Evolutionary conservation across 1,139 yeast species (phyloP).

Genomic region (Saccharomyces hybrid): DNA sequence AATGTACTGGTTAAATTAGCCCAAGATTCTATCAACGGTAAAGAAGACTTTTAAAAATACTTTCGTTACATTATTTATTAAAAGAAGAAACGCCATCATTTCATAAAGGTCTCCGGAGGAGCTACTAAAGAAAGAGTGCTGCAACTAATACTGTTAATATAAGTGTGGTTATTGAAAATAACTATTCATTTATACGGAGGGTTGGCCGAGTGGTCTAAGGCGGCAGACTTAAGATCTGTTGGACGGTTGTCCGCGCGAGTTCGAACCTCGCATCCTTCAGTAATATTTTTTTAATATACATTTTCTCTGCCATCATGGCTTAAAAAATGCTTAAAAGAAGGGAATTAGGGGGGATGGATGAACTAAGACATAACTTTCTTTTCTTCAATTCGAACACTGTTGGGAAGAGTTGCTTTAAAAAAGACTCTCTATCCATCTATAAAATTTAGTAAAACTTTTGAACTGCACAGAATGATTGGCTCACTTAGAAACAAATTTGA

Average conservation of each 20-base stretch:
- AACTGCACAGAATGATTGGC: not conserved
- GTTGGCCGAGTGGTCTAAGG: constrained; percentile 26
- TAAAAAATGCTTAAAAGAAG: not conserved
- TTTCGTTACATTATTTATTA: not conserved
- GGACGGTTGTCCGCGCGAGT: constrained; percentile 61
- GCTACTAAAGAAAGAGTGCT: too few species aligned
- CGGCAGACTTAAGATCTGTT: constrained; percentile 26
- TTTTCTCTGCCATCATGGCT: too few species aligned
- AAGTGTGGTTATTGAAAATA: too few species aligned
- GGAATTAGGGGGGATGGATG: not conserved
- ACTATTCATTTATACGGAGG: constrained; percentile 10
- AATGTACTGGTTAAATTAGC: not conserved
- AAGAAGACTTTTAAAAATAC: not conserved
- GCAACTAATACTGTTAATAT: too few species aligned
- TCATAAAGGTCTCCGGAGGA: not conserved
- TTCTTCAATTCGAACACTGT: not conserved
- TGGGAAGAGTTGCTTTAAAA: not conserved
- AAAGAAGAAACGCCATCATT: not conserved
- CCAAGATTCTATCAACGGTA: not conserved
- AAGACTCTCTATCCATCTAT: not conserved
- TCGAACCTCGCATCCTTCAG: constrained; percentile 73
- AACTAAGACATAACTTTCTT: not conserved
- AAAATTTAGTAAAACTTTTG: not conserved
- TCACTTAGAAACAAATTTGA: constrained; percentile 1
- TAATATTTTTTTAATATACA: constrained; percentile 29